Evolutionary conservation across 768 basidiomycete genomes (phyloP).

Genomic region (Leucosporidium scottii): DNA sequence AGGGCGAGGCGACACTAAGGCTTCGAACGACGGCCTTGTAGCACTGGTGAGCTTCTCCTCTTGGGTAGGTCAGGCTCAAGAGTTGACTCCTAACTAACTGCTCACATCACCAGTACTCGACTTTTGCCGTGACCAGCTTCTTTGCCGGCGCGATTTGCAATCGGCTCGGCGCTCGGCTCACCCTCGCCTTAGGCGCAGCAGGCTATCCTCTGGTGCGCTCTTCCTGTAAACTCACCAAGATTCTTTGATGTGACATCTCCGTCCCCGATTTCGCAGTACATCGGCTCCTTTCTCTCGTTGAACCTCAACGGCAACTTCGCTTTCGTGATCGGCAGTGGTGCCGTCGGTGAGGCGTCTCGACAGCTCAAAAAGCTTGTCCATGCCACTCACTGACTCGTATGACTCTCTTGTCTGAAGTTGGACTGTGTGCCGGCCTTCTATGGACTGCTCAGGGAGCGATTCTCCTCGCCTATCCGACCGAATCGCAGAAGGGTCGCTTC

Average conservation of each 20-base stretch:
- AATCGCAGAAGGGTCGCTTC: constrained; percentile 16
- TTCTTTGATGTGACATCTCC: too few relatives aligned
- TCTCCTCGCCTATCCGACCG: constrained; percentile 73
- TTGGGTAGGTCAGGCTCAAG: too few relatives aligned
- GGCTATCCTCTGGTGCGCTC: constrained; percentile 56
- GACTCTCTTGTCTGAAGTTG: constrained; percentile 45
- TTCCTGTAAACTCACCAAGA: too few relatives aligned
- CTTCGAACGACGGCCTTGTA: constrained; percentile 55
- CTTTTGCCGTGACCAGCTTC: constrained; percentile 58
- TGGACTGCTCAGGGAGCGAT: constrained; percentile 85
- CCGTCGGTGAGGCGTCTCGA: constrained; percentile 3
- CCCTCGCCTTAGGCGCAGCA: constrained; percentile 63
- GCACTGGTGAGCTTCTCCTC: constrained; percentile 11
- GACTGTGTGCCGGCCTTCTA: constrained; percentile 61
- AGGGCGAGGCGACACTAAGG: constrained; percentile 61
- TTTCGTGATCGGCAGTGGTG: constrained; percentile 62
- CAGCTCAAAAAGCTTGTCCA: too few relatives aligned
- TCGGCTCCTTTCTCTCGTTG: constrained; percentile 45
- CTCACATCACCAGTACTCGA: constrained; percentile 60
- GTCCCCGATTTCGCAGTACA: not conserved
- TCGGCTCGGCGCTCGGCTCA: constrained; percentile 64
- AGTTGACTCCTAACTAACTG: too few relatives aligned
- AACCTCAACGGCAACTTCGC: constrained; percentile 59
- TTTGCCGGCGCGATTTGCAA: constrained; percentile 71
- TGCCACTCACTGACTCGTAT: too few relatives aligned